Evolutionary conservation across 2,329 filamentous ascomycete genomes (phyloP), one percentile per base, ranked within the genome.

Genomic region (Metarhizium sp.): DNA sequence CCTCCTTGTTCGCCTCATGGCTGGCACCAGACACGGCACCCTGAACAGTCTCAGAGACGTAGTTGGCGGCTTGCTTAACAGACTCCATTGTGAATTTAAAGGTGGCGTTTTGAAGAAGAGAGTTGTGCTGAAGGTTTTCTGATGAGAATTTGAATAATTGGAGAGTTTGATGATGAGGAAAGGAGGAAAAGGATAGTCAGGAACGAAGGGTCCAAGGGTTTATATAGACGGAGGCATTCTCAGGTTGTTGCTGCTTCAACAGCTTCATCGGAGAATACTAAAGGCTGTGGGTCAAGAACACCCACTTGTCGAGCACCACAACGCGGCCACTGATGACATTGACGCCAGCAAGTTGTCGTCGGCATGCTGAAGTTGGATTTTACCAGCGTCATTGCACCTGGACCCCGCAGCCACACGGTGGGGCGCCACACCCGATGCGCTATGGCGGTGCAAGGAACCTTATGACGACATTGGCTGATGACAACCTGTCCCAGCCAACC

Each of bases 1-100:
- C 74, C 63, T 76, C 69, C 81, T 87, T 87, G 82, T 87, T 87
- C 75, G 75, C 74, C 76, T 87, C 83, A 80, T 88, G 87, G 75
- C 76, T 80, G 60, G 78, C 77, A 64, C 77, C 75, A 59, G 77
- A 73, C 62, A 75, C 66, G 52, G 75, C 74, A 64, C 82, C 77
- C 76, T 86, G 79, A 66, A 86, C 69, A 63, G 75, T 75, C 79
- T 88, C 85, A 62, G 80, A 72, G 73, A 86, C 82, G 80, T 86
- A 86, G 81, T 86, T 86, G 74, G 73, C 79, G 68, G 77, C 79
- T 74, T 86, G 81, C 77, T 78, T 78, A 63, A 73, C 60, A 62
- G 74, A 69, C 61, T 81, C 78, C 78, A 81, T 80, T 72, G 61
- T 72, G 67, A 66, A 11, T 40, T 18, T 20, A 46, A 49, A 64